Percentiles rank a stretch among this genome's conserved stretches.
Evolutionary conservation across 2,329 filamentous ascomycete species (phyloP).

Genomic region (Verticillium albo-atrum): DNA sequence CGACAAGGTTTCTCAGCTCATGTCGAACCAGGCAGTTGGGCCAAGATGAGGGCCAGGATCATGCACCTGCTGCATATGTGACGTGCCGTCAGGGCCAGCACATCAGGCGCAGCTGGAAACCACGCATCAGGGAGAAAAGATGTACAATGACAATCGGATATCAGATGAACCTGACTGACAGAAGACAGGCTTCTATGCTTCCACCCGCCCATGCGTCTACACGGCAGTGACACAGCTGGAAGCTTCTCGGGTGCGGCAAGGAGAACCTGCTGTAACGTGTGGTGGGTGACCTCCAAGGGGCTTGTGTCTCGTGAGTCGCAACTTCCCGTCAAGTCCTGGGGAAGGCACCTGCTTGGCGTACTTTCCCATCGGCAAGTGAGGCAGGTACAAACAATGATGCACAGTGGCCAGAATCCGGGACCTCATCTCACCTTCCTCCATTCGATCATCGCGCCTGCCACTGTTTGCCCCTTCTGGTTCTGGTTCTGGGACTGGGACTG

Average conservation of each 20-base stretch:
- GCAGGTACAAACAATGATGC: neutral
- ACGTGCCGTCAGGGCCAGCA: neutral
- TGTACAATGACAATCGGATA: neutral
- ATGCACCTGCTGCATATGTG: neutral
- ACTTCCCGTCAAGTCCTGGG: neutral
- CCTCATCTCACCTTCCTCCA: neutral
- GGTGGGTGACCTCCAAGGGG: neutral
- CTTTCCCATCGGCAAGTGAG: neutral
- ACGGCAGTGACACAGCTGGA: neutral
- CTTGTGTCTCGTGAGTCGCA: constrained; percentile 1
- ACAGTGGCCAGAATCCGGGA: neutral
- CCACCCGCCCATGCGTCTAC: too few relatives aligned
- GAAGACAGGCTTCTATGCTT: neutral
- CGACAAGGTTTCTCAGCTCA: neutral
- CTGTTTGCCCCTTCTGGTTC: neutral
- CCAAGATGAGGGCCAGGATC: neutral
- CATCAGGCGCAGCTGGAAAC: neutral
- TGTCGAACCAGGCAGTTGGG: neutral
- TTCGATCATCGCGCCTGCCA: neutral
- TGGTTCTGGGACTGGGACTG: too few relatives aligned
- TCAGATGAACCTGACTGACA: neutral
- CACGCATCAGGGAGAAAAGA: neutral
- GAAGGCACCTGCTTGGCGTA: neutral
- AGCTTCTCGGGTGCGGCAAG: neutral
- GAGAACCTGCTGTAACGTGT: neutral